phyloP scores from a whole-genome alignment of 345 rosid genomes.

The Arabidopsis thaliana region TAIR10.1 NC_003070.9:6767001-6767500 shows the following conservation, averaged over 20 bases:
- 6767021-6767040: not conserved
- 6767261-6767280: not conserved
- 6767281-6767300: not conserved
- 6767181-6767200: slow-evolving; percentile 66
- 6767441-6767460: slow-evolving; percentile 54
- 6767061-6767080: slow-evolving; percentile 50
- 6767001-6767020: not conserved
- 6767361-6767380: slow-evolving; percentile 30
- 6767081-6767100: slow-evolving; percentile 55
- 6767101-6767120: slow-evolving; percentile 43
- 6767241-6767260: slow-evolving; percentile 33
- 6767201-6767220: slow-evolving; percentile 56
- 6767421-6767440: not conserved
- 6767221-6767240: slow-evolving; percentile 50
- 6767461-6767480: slow-evolving; percentile 91
- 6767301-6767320: not conserved
- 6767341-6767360: slow-evolving; percentile 8
- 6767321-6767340: slow-evolving; percentile 23
- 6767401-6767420: slow-evolving; percentile 30
- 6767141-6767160: slow-evolving; percentile 46
- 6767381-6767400: slow-evolving; percentile 16
- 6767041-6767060: not conserved
- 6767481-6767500: slow-evolving; percentile 61
- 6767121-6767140: slow-evolving; percentile 50
- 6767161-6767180: slow-evolving; percentile 55